Percentiles rank a stretch among this genome's conserved stretches.
Evolutionary conservation across 495 filamentous ascomycete species (phyloP).

Genomic region (Penicillium longicatenatum): DNA sequence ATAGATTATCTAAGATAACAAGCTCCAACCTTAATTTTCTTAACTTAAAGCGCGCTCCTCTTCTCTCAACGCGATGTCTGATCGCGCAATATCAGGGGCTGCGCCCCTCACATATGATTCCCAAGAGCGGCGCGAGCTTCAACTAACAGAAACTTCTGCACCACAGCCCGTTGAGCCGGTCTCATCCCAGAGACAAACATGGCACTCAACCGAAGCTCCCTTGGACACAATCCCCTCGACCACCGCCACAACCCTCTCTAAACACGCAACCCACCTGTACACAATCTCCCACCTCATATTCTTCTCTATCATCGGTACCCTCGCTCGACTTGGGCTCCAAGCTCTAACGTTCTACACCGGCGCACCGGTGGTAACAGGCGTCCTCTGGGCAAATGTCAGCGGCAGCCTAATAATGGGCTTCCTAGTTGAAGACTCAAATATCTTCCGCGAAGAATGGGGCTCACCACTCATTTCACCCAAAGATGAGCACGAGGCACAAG

Average conservation of each 20-base stretch:
- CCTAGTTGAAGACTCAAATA: slow-evolving; percentile 72
- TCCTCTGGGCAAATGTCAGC: slow-evolving; percentile 90
- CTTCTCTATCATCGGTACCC: slow-evolving; percentile 85
- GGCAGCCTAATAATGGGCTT: slow-evolving; percentile 87
- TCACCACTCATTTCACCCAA: slow-evolving; percentile 1
- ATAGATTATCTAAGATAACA: not conserved
- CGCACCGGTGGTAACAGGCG: slow-evolving; percentile 69
- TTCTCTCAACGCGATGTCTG: not conserved
- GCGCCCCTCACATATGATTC: not conserved
- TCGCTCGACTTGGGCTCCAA: slow-evolving; percentile 80
- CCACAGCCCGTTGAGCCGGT: slow-evolving; percentile 16
- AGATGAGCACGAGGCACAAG: slow-evolving; percentile 21
- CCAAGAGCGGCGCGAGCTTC: slow-evolving; percentile 12
- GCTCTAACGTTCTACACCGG: slow-evolving; percentile 80
- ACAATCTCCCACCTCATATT: slow-evolving; percentile 79
- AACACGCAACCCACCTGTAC: slow-evolving; percentile 70
- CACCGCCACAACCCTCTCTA: slow-evolving; percentile 39
- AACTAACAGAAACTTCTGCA: slow-evolving; percentile 17
- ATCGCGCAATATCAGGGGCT: not conserved
- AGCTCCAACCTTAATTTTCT: slow-evolving; percentile 1
- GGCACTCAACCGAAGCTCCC: slow-evolving; percentile 9
- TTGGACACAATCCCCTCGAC: slow-evolving; percentile 4
- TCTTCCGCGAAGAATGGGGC: slow-evolving; percentile 73
- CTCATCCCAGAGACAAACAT: slow-evolving; percentile 17
- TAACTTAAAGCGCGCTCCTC: not conserved